Conservation (phyloP, 2,329 filamentous ascomycete genomes). For the Chrysoporthe cubensis region DNA sequence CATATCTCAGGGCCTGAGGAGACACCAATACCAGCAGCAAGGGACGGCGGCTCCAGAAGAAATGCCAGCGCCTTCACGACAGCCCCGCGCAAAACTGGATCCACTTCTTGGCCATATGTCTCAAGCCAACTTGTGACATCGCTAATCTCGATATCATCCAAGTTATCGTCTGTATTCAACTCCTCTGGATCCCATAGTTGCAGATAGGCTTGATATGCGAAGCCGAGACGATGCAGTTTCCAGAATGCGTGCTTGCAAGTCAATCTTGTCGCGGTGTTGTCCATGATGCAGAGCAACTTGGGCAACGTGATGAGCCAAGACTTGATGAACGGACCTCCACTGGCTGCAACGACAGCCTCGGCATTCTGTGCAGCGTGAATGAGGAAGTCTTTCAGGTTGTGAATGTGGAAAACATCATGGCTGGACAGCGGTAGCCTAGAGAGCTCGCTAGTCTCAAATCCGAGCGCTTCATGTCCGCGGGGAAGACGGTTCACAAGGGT, state of each 20-base stretch:
- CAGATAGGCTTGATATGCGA: background rate
- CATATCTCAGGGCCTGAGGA: background rate
- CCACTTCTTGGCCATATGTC: background rate
- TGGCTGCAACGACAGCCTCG: background rate
- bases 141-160: background rate
- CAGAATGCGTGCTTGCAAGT: conserved; percentile 7
- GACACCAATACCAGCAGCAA: background rate
- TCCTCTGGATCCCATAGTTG: background rate
- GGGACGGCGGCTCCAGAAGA: background rate
- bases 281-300: background rate
- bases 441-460: background rate
- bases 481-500: conserved; percentile 4
- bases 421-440: background rate
- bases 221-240: conserved; percentile 4
- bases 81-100: background rate
- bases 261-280: background rate
- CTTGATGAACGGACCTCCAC: background rate
- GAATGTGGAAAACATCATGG: conserved; percentile 10
- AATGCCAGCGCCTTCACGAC: background rate
- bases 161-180: too few species aligned
- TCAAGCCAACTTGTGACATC: background rate
- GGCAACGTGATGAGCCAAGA: conserved; percentile 8
- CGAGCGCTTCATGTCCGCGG: background rate
- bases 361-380: background rate
- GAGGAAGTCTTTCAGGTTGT: conserved; percentile 3